phyloP scores from a whole-genome alignment of 805 yeast species.

The Barnettozyma sp. region DNA sequence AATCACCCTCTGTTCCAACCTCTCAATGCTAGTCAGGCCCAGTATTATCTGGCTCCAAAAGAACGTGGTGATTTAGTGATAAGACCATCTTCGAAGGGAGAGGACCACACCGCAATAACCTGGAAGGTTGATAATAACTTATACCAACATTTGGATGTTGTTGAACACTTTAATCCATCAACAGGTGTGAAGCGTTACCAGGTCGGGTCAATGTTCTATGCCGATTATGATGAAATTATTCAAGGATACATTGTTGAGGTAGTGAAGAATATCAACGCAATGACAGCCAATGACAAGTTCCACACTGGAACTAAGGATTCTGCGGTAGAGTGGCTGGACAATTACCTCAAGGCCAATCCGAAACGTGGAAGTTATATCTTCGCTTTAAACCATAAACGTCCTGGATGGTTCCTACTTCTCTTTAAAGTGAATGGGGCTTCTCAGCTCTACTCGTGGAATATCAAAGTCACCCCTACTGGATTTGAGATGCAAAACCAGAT shows the following conservation, averaged over 20 bases:
- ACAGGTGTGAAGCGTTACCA: conserved; percentile 40
- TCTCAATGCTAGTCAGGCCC: conserved; percentile 83
- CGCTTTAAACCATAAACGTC: conserved; percentile 81
- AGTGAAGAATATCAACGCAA: conserved; percentile 75
- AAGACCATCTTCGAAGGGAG: conserved; percentile 89
- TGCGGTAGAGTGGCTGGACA: conserved; percentile 78
- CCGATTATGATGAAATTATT: conserved; percentile 90
- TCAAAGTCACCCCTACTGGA: conserved; percentile 84
- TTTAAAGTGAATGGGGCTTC: conserved; percentile 74
- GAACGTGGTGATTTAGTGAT: conserved; percentile 89
- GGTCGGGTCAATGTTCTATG: conserved; percentile 33
- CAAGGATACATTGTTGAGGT: conserved; percentile 81
- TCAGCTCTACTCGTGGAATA: conserved; percentile 78
- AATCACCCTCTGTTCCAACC: conserved; percentile 89
- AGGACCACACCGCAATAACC: conserved; percentile 82
- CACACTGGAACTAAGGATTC: conserved; percentile 72
- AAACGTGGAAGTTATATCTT: conserved; percentile 85
- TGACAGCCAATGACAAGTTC: conserved; percentile 84
- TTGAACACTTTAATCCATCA: conserved; percentile 41
- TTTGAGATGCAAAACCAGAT: conserved; percentile 69
- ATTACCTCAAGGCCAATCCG: conserved; percentile 87
- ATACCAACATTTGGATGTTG: conserved; percentile 85
- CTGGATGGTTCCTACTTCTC: conserved; percentile 88
- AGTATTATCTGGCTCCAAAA: conserved; percentile 82
- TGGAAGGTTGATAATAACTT: conserved; percentile 93